Evolutionary conservation across 2,329 filamentous ascomycete species (phyloP).

Genomic region (Microsporum audouinii): DNA sequence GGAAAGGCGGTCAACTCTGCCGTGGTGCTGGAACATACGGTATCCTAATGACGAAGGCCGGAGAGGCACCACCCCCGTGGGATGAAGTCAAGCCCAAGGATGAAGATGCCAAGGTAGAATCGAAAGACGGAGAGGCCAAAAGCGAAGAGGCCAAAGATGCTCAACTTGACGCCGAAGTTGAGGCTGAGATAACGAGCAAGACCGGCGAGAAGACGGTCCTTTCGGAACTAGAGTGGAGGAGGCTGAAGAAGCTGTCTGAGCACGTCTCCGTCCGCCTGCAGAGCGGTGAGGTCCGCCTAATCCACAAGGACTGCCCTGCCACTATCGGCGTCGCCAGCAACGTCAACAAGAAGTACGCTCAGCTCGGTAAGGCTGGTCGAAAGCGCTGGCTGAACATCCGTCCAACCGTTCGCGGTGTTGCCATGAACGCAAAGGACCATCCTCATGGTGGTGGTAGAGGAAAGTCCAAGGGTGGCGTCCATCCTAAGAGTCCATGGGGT

Average conservation of each 20-base stretch:
- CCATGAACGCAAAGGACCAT: constrained; percentile 98
- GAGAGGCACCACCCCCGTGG: constrained; percentile 41
- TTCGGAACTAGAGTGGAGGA: constrained; percentile 29
- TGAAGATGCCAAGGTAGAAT: neutral
- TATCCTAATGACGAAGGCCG: constrained; percentile 78
- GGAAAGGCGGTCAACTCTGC: constrained; percentile 75
- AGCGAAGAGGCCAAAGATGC: neutral
- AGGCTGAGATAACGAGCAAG: constrained; percentile 8
- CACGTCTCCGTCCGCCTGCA: constrained; percentile 78
- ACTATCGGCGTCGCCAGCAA: constrained; percentile 95
- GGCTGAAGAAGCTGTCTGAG: constrained; percentile 51
- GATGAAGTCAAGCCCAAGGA: constrained; percentile 17
- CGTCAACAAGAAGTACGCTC: constrained; percentile 74
- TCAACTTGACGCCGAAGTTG: constrained; percentile 29
- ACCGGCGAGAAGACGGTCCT: constrained; percentile 15
- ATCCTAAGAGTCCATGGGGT: constrained; percentile 95
- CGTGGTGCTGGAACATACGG: constrained; percentile 89
- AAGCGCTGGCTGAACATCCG: constrained; percentile 88
- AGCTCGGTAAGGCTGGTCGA: constrained; percentile 89
- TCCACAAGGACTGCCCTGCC: constrained; percentile 84
- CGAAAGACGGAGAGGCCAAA: neutral
- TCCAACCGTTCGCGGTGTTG: constrained; percentile 90
- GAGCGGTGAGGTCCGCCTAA: constrained; percentile 81
- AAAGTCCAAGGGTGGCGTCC: constrained; percentile 96
- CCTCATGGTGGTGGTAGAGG: constrained; percentile 97